These are phyloP conservation scores for Sordariomycetes sp. DNA, from an alignment of 2,329 filamentous ascomycete species.

Conservation along the genomic window DNA sequence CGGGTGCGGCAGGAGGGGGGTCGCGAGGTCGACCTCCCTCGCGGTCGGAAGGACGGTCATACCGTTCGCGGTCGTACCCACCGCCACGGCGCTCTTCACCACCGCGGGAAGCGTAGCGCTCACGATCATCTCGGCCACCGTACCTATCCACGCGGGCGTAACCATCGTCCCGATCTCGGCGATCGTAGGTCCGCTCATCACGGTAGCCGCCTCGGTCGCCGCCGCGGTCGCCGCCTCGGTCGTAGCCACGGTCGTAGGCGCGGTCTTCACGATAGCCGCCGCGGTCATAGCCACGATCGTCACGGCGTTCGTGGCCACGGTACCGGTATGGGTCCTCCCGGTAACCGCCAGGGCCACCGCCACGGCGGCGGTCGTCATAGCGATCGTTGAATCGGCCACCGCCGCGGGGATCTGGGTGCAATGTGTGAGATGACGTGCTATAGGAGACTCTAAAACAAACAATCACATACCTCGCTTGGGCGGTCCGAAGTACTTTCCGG, in stretches of 20 bases:
- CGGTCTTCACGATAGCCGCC: slow-evolving; percentile 17
- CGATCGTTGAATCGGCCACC: slow-evolving; percentile 38
- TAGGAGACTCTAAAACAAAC: slow-evolving; percentile 5
- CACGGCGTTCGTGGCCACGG: slow-evolving; percentile 38
- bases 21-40: slow-evolving; percentile 28
- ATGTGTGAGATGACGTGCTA: slow-evolving; percentile 7
- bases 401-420: slow-evolving; percentile 20
- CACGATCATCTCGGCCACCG: slow-evolving; percentile 29
- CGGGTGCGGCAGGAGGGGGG: slow-evolving; percentile 20
- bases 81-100: slow-evolving; percentile 20
- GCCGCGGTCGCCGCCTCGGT: slow-evolving; percentile 47
- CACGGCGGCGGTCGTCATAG: slow-evolving; percentile 53
- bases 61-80: slow-evolving; percentile 37
- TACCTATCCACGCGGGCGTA: slow-evolving; percentile 20
- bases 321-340: slow-evolving; percentile 50
- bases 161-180: slow-evolving; percentile 21
- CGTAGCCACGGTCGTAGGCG: slow-evolving; percentile 24
- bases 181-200: slow-evolving; percentile 29
- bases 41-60: slow-evolving; percentile 33
- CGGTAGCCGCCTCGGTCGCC: slow-evolving; percentile 24
- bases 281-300: slow-evolving; percentile 34
- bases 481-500: slow-evolving; percentile 97
- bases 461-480: slow-evolving; percentile 78
- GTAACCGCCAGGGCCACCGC: slow-evolving; percentile 42
- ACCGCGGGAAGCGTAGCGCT: slow-evolving; percentile 25